phyloP scores from a whole-genome alignment of 2,329 filamentous ascomycete species.

The Tolypocladium capitatum region DNA sequence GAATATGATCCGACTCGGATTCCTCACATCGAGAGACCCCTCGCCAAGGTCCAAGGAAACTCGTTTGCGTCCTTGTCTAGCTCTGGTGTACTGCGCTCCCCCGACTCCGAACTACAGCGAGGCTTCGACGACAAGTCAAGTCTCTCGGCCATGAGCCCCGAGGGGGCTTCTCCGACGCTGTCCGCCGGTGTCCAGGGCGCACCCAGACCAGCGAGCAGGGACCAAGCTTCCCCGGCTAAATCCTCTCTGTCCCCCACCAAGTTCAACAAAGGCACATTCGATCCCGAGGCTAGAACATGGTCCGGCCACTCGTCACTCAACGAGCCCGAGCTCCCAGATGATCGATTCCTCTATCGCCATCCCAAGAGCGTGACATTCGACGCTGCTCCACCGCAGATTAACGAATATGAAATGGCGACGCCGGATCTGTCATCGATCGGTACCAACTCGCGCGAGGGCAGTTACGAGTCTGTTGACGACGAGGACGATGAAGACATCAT shows the following conservation, averaged over 20 bases:
- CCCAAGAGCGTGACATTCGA: conserved; percentile 97
- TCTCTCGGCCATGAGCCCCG: conserved; percentile 18
- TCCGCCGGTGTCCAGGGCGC: conserved; percentile 9
- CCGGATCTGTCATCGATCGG: conserved; percentile 89
- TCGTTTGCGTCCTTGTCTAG: conserved; percentile 49
- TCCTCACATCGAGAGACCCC: conserved; percentile 67
- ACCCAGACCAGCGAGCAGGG: conserved; percentile 49
- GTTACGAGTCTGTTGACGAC: conserved; percentile 74
- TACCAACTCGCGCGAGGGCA: conserved; percentile 81
- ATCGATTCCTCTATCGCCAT: conserved; percentile 63
- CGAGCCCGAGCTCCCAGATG: conserved; percentile 47
- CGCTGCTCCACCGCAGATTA: conserved; percentile 80
- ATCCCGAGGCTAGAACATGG: conserved; percentile 55
- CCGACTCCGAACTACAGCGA: conserved; percentile 29
- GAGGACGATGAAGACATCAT: conserved; percentile 51
- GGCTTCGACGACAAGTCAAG: conserved; percentile 32
- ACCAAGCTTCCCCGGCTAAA: conserved; percentile 69
- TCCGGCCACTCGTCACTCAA: conserved; percentile 49
- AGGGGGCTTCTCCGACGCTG: conserved; percentile 8
- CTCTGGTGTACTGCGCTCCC: conserved; percentile 37
- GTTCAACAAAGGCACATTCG: conserved; percentile 56
- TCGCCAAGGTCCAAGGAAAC: conserved; percentile 65
- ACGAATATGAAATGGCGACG: conserved; percentile 97
- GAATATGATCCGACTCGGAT: conserved; percentile 78
- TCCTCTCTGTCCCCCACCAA: conserved; percentile 65